Evolutionary conservation across 208 protist species (phyloP), one percentile per base, ranked within the genome.

Genomic region (Leishmania aethiopica): DNA sequence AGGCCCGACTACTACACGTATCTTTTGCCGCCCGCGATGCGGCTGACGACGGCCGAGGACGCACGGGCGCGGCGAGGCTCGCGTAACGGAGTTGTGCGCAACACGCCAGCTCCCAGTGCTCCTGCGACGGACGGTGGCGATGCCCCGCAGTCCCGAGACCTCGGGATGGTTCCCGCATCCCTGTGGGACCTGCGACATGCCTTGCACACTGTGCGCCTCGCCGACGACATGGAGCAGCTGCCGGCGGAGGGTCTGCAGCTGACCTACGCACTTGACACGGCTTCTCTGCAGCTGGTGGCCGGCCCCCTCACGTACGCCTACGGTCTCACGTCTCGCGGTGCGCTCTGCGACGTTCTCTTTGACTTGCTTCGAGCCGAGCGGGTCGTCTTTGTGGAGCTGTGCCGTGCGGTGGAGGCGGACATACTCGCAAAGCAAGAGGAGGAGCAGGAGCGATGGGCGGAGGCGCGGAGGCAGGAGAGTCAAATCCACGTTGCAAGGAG

Each of bases 271-370:
- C 70, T 97, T 37, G 89, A 97, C 69, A 80, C 77, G 1, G 78
- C 90, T 74, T 94, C 90, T 53, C 82, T 53, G 49, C 87, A 91
- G 76, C 49, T 64, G 55, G 78, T 81, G 49, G 89, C 83, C 17
- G 93, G 91, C n/a, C 88, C 93, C 19, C 74, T 94, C 10, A 93
- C 90, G 7, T 92, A 93, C 85, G 87, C 88, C 45, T 97, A 92
- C 85, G 91, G 92, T 2, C 81, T 91, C 45, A 77, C 86, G 37
- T 90, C 92, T 13, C 86, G 91, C 42, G 70, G 84, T 13, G 28
- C 77, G 22, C 47, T 96, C 7, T 89, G 83, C 79, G 88, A 94
- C 74, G 70, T 89, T 51, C 73, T 95, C 35, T 90, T 96, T 57
- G 81, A 86, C 70, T 83, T 96, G 45, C 35, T 97, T 59, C 85